These are phyloP conservation scores for Alternaria brassicae DNA, from an alignment of 2,329 filamentous ascomycete species.

Conservation along the genomic window DNA sequence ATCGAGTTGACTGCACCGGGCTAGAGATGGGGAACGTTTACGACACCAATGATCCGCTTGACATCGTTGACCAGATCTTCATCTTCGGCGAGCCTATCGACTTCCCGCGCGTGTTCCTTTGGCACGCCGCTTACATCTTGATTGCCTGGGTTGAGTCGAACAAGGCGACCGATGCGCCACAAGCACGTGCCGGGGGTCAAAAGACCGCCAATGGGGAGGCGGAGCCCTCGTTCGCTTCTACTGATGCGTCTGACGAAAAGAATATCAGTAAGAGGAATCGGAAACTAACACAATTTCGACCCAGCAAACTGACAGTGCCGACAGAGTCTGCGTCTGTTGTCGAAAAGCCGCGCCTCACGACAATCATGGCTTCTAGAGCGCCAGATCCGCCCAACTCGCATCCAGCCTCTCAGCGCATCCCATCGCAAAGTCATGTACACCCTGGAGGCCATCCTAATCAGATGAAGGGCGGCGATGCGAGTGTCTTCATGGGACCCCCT, in stretches of 20 bases:
- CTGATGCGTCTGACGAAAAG: background rate
- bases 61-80: conserved; percentile 42
- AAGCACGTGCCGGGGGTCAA: background rate
- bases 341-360: background rate
- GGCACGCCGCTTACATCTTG: conserved; percentile 37
- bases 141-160: conserved; percentile 23
- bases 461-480: conserved; percentile 1
- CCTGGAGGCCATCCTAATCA: conserved; percentile 5
- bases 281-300: background rate
- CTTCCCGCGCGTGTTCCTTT: conserved; percentile 40
- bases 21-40: conserved; percentile 25
- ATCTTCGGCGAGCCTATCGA: conserved; percentile 28
- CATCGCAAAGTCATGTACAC: conserved; percentile 3
- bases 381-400: background rate
- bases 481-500: background rate
- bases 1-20: conserved; percentile 29
- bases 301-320: conserved; percentile 16
- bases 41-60: conserved; percentile 25
- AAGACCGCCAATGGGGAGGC: background rate
- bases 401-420: background rate
- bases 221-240: background rate
- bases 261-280: conserved; percentile 18
- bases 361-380: background rate
- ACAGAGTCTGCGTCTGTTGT: conserved; percentile 13
- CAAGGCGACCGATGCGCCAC: conserved; percentile 5